Percentiles rank a stretch among this genome's conserved stretches.
phyloP scores from a whole-genome alignment of 140 eudicot genomes.

The Senecio squalidus region DNA sequence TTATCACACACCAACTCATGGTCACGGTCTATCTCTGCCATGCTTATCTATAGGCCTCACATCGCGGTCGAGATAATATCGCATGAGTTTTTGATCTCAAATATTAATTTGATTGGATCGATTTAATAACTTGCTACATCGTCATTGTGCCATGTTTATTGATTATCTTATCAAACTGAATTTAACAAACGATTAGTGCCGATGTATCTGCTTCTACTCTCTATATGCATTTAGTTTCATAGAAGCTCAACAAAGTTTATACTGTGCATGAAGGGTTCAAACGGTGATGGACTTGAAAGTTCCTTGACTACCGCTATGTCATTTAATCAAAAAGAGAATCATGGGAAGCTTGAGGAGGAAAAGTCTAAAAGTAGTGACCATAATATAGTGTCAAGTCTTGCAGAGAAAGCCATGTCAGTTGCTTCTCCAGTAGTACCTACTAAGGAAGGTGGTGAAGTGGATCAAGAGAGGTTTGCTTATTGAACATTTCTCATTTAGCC shows the following conservation, averaged over 20 bases:
- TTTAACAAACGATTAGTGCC: conserved; percentile 1
- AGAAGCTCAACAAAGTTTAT: conserved; percentile 1
- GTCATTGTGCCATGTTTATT: conserved; percentile 14
- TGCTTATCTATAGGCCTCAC: conserved; percentile 6
- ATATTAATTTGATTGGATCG: not conserved
- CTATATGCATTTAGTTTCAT: conserved; percentile 6
- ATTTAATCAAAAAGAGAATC: conserved; percentile 20
- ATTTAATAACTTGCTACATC: not conserved
- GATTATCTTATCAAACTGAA: conserved; percentile 14
- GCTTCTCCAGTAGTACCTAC: conserved; percentile 90
- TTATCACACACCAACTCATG: conserved; percentile 5
- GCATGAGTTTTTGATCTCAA: not conserved
- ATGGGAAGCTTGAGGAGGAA: conserved; percentile 29
- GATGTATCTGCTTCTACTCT: conserved; percentile 4
- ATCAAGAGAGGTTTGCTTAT: conserved; percentile 74
- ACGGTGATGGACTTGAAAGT: conserved; percentile 23
- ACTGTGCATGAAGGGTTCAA: conserved; percentile 39
- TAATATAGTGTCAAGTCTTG: conserved; percentile 64
- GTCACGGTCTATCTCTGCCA: conserved; percentile 6
- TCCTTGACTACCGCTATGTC: conserved; percentile 27
- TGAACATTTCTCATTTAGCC: conserved; percentile 3
- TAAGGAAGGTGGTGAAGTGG: conserved; percentile 76
- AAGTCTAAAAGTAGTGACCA: conserved; percentile 36
- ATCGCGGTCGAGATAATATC: conserved; percentile 6
- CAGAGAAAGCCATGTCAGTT: conserved; percentile 93